Percentiles rank a stretch among this genome's conserved stretches.
Conservation (phyloP, 2,329 filamentous ascomycete species). For the Aureobasidium leucospermi region DNA sequence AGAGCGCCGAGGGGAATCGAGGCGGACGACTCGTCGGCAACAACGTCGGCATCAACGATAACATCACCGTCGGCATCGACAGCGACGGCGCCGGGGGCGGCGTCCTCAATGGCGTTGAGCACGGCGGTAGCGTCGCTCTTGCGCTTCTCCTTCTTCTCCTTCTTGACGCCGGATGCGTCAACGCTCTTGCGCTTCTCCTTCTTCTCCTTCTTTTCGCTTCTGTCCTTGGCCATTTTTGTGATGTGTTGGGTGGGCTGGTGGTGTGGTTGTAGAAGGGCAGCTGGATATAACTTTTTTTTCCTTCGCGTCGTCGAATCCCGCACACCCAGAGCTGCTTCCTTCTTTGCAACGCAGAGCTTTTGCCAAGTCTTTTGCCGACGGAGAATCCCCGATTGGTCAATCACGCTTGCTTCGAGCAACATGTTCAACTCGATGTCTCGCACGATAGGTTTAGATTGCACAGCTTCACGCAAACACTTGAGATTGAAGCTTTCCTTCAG, state of each 20-base stretch:
- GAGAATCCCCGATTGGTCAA: neutral
- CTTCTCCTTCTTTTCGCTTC: conserved; percentile 34
- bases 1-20: conserved; percentile 45
- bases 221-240: conserved; percentile 31
- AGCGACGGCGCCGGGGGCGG: conserved; percentile 40
- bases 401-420: neutral
- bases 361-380: conserved; percentile 7
- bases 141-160: conserved; percentile 51
- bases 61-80: conserved; percentile 31
- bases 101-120: conserved; percentile 57
- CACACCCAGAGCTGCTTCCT: neutral
- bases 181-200: conserved; percentile 30
- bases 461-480: no score
- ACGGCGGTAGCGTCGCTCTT: conserved; percentile 57
- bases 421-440: no score
- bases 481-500: no score
- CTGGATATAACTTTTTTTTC: neutral
- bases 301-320: neutral
- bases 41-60: conserved; percentile 26
- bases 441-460: no score
- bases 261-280: neutral
- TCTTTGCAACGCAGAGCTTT: neutral
- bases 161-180: conserved; percentile 26
- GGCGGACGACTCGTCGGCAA: conserved; percentile 29
- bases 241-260: neutral